Base-by-base conservation (phyloP, 495 filamentous ascomycete species). In the Aspergillus taichungensis region DNA sequence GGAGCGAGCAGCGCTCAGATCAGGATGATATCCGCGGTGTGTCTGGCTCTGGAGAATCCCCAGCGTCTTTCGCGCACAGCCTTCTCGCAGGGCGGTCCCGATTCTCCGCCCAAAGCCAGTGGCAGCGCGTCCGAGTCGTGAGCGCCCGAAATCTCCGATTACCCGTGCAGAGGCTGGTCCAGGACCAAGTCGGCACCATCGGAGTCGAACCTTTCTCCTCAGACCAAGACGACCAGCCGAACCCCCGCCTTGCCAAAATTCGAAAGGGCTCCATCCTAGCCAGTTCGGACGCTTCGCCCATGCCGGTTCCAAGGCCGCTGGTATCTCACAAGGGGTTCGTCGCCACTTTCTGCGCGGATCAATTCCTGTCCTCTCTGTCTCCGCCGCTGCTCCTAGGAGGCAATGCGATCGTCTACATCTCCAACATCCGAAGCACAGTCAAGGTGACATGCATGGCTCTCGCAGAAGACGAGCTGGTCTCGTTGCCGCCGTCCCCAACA, bases 181-280 rank as follows among this genome's bases (percentile, higher is more conserved):
- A 79, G 10, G 92, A 87, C 40, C 88, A 96, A 69, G 91, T 92
- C 2, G 92, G 94, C 2, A 94, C 88, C 2, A 78, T 98, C 24
- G 91, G 90, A 3, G 68, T 96, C 46, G 76, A 85, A 13, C 78
- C 84, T 1, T 63, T 75, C 34, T 47, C 59, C 2, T 51, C 50
- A 13, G 45, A 54, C 27, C 47, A 61, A 7, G 46, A 59, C 8
- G 56, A 54, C 8, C 41, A 48, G 11, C 42, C 18, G 4, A 1
- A 51, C 3, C 57, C 56, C 9, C 57, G 55, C 12, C 52, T 70
- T 34, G 60, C 57, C 39, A 73, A 78, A 30, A 72, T 92, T 12
- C 78, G 88, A 34, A 92, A 90, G 56, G 91, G 91, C 13, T 89
- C 92, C 82, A 79, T 95, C 5, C 59, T 95, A 8, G 73, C 78